Conservation (phyloP, 2,329 filamentous ascomycete species). For the Alternaria burnsii region DNA sequence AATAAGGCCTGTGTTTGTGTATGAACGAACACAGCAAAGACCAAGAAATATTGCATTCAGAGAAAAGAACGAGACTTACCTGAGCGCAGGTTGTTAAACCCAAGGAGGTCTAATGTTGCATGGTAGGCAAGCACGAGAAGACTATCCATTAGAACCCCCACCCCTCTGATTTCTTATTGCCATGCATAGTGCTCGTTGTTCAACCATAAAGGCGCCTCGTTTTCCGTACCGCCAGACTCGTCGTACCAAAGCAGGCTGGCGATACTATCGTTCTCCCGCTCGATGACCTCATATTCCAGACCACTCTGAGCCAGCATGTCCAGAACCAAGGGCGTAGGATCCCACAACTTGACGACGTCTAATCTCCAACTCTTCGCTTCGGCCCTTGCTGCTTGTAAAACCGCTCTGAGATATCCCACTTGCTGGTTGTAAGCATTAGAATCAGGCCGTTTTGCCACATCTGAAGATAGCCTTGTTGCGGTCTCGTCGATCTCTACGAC, state of each 20-base stretch:
- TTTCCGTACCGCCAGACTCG: slow-evolving; percentile 13
- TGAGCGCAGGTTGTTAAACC: accelerated
- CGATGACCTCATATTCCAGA: neutral
- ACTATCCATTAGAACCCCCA: neutral
- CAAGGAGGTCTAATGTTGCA: too few relatives aligned
- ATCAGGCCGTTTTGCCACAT: slow-evolving; percentile 13
- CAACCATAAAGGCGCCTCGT: slow-evolving; percentile 35
- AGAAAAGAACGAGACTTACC: too few relatives aligned
- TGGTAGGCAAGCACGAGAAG: accelerated
- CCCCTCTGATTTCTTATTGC: slow-evolving; percentile 22
- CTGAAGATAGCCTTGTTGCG: slow-evolving; percentile 14
- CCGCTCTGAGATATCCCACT: slow-evolving; percentile 51
- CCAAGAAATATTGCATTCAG: too few relatives aligned
- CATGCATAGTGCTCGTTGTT: slow-evolving; percentile 46
- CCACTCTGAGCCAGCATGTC: slow-evolving; percentile 11
- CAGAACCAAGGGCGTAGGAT: slow-evolving; percentile 65
- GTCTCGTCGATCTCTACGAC: slow-evolving; percentile 62
- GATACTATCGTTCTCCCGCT: neutral
- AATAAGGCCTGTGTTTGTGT: neutral
- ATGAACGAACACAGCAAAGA: neutral
- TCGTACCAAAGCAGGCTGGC: slow-evolving; percentile 9
- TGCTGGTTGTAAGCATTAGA: neutral
- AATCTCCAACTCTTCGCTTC: slow-evolving; percentile 76
- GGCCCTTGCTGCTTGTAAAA: slow-evolving; percentile 70
- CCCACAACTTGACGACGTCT: slow-evolving; percentile 78